Base-by-base conservation (phyloP, 208 protist species). In the Porcisia deanei region DNA sequence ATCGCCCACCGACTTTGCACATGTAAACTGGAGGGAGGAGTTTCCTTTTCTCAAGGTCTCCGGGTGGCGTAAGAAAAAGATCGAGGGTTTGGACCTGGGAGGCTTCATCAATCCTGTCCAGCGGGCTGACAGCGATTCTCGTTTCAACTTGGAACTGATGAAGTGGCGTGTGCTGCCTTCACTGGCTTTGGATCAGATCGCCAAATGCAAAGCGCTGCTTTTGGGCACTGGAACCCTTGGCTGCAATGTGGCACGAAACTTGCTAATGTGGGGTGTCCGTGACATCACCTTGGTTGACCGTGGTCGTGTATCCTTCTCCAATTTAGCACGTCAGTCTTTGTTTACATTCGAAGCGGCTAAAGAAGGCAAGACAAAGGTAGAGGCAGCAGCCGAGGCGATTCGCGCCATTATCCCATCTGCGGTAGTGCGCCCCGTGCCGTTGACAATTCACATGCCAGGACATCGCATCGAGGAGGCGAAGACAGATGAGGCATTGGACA, bases 391-490 rank as follows among this genome's bases (percentile, higher is more conserved):
- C 9, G 87, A 88, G 10, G 86, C 88, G 12, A 63, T 99, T 7
- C 85, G 87, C 20, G 70, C 77, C n/a, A 98, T 99, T 49, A 96
- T 98, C 71, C 98, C 98, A 1, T 80, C 82, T 1, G 79, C 94
- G 45, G 54, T 78, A 39, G 87, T 85, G 71, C 67, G 68, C 9
- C 80, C 75, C 7, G 82, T 93, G 18, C 63, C 65, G 14, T 61
- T 99, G n/a, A 89, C 81, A 5, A 99, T 99, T 59, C 98, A 96
- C 47, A 99, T 99, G 98, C 98, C 98, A 0, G 99, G 99, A 6
- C 98, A 99, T 78, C 77, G 88, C n/a, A 76, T 77, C 20, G 83
- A 91, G 34, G 63, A 85, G 52, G 77, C 74, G 12, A 68, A 65
- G 43, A 67, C 73, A 18, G 74, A 63, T n/a, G 47, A 79, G 25